Evolutionary conservation across 495 filamentous ascomycete species (phyloP), one percentile per base, ranked within the genome.

Genomic region (Hypoxylon rickii): DNA sequence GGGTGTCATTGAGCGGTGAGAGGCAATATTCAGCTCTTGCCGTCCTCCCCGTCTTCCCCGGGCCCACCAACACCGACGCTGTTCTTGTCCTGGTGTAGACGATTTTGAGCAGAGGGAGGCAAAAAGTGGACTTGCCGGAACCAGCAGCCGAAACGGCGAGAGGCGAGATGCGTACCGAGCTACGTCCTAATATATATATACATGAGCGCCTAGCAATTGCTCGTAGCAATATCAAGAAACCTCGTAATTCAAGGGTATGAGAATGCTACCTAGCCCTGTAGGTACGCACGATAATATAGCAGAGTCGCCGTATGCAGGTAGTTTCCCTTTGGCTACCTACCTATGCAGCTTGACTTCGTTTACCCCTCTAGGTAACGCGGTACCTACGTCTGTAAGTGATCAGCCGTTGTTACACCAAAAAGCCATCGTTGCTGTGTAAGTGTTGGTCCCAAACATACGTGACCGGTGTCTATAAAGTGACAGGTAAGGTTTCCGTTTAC

Each of bases 1-100:
- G 16, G 17, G 38, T 45, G 29, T 24, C 50, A 45, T 58, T 59
- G 46, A 60, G 61, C 61, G 61, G 61, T 64, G 61, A 64, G 40
- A 45, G 33, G 17, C 44, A 45, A 36, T 55, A 54, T 22, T 37
- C 41, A 55, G 40, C 20, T 36, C 52, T 31, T 48, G 34, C 47
- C 47, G 43, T 20, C 49, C 52, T 52, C 51, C 37, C 54, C 54
- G 60, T 55, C 50, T 53, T 59, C 55, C 61, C 55, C 51, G 55
- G 61, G 44, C 39, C 61, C 61, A 64, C 61, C 31, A 54, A 46
- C 54, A 55, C 61, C 55, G 55, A 55, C 31, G 40, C 26, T 18
- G 32, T 45, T 42, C 37, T 42, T 38, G 26, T 21, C 36, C 20
- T 21, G 33, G 22, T 26, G 32, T 46, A 41, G 41, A 16, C 48